phyloP scores from a whole-genome alignment of 805 yeast species.

The Yamadazyma tumulicola region DNA sequence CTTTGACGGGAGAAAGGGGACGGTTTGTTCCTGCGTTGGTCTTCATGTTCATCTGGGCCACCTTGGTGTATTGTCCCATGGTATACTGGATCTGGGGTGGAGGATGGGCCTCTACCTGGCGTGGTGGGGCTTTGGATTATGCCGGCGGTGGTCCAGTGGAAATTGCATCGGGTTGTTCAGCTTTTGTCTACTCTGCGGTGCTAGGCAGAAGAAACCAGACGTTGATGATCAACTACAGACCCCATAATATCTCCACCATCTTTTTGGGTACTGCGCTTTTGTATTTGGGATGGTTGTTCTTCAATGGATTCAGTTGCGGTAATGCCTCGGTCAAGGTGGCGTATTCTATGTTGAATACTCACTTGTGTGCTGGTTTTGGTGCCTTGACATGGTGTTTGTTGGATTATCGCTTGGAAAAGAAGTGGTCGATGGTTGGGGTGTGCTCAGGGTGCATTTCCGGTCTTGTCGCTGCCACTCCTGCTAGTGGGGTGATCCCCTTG shows the following conservation, averaged over 20 bases:
- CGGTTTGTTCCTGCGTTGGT: slow-evolving; percentile 80
- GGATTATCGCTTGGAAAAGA: slow-evolving; percentile 82
- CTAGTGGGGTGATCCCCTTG: slow-evolving; percentile 84
- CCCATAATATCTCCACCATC: slow-evolving; percentile 90
- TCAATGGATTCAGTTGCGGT: slow-evolving; percentile 86
- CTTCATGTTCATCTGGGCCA: slow-evolving; percentile 83
- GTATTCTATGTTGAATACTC: slow-evolving; percentile 89
- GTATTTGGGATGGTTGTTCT: slow-evolving; percentile 96
- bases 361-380: slow-evolving; percentile 84
- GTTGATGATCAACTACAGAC: slow-evolving; percentile 82
- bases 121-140: slow-evolving; percentile 91
- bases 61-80: slow-evolving; percentile 90
- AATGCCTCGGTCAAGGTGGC: slow-evolving; percentile 81
- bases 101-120: slow-evolving; percentile 79
- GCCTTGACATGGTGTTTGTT: slow-evolving; percentile 89
- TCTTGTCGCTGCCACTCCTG: slow-evolving; percentile 94
- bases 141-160: slow-evolving; percentile 99
- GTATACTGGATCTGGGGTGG: slow-evolving; percentile 95
- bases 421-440: slow-evolving; percentile 92
- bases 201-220: slow-evolving; percentile 75
- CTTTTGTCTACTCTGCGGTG: slow-evolving; percentile 79
- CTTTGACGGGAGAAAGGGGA: slow-evolving; percentile 85
- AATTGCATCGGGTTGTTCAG: slow-evolving; percentile 85
- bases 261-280: slow-evolving; percentile 82
- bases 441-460: slow-evolving; percentile 97